Percentiles rank a stretch among this genome's conserved stretches.
Conservation (phyloP, 1,139 yeast genomes). For the Magnusiomyces magnusii region DNA sequence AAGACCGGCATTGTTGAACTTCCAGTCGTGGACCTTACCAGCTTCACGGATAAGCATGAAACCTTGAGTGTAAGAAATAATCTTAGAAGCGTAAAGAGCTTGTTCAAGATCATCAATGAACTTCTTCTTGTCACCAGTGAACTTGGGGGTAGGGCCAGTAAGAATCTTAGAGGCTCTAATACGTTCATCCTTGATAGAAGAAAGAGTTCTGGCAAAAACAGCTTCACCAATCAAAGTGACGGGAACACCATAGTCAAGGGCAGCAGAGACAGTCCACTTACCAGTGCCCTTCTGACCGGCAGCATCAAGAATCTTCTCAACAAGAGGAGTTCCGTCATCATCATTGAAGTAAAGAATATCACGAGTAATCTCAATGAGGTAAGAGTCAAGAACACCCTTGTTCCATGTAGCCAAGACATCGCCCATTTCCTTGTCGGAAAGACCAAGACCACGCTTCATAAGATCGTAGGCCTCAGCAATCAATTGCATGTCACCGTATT, state of each 20-base stretch:
- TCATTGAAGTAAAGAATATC: constrained; percentile 75
- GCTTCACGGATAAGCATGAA: constrained; percentile 99
- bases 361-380: constrained; percentile 94
- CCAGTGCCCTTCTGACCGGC: constrained; percentile 99
- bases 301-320: constrained; percentile 91
- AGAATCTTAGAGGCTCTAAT: constrained; percentile 70
- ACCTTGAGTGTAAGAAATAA: constrained; percentile 98
- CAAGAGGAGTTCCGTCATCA: constrained; percentile 81
- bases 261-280: constrained; percentile 99
- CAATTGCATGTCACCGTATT: constrained; percentile 99
- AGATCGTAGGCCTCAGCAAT: constrained; percentile 97
- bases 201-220: constrained; percentile 92
- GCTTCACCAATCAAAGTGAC: constrained; percentile 99
- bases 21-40: constrained; percentile 95
- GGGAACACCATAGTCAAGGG: constrained; percentile 97
- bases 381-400: constrained; percentile 95
- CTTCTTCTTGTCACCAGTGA: constrained; percentile 65
- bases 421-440: constrained; percentile 87
- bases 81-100: constrained; percentile 97
- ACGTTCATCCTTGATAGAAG: constrained; percentile 90
- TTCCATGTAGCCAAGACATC: constrained; percentile 92
- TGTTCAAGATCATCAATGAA: constrained; percentile 94
- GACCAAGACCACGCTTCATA: constrained; percentile 89
- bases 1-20: constrained; percentile 94
- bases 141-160: constrained; percentile 67